Percentiles rank a stretch among this genome's conserved stretches.
Evolutionary conservation across 768 basidiomycete species (phyloP).

Genomic region (Leucocoprinus birnbaumii): DNA sequence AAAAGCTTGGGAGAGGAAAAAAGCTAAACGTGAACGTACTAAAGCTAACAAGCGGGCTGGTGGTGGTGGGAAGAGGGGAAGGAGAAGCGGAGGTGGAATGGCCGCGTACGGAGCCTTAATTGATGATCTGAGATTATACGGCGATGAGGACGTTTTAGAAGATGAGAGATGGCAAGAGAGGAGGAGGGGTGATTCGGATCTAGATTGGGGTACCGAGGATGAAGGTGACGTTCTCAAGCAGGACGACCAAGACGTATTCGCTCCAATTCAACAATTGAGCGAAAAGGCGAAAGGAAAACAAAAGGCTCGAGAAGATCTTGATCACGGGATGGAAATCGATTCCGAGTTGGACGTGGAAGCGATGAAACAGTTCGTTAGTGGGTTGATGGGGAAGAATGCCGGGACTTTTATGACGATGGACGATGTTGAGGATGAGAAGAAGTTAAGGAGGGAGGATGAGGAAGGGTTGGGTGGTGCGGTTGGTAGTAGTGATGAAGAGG

Average conservation of each 20-base stretch:
- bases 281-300: conserved; percentile 17
- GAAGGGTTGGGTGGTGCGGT: conserved; percentile 25
- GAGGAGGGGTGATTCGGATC: conserved; percentile 62
- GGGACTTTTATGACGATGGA: conserved; percentile 56
- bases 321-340: conserved; percentile 66
- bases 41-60: neutral
- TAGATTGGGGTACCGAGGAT: conserved; percentile 59
- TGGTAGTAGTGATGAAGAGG: conserved; percentile 25
- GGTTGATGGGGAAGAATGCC: conserved; percentile 43
- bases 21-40: conserved; percentile 5
- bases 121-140: conserved; percentile 49
- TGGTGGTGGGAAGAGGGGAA: too few species aligned
- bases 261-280: conserved; percentile 17
- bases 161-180: conserved; percentile 46
- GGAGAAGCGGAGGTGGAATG: conserved; percentile 27
- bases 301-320: conserved; percentile 14
- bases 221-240: conserved; percentile 34
- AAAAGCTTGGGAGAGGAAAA: conserved; percentile 22
- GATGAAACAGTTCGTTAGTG: conserved; percentile 51
- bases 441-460: conserved; percentile 48
- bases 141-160: conserved; percentile 20
- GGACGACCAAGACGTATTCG: too few species aligned
- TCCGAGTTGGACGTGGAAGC: conserved; percentile 42
- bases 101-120: conserved; percentile 52
- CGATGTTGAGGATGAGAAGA: conserved; percentile 57